These are phyloP conservation scores for Hygrocybe punicea DNA, from an alignment of 768 basidiomycete species.

Conservation along the genomic window DNA sequence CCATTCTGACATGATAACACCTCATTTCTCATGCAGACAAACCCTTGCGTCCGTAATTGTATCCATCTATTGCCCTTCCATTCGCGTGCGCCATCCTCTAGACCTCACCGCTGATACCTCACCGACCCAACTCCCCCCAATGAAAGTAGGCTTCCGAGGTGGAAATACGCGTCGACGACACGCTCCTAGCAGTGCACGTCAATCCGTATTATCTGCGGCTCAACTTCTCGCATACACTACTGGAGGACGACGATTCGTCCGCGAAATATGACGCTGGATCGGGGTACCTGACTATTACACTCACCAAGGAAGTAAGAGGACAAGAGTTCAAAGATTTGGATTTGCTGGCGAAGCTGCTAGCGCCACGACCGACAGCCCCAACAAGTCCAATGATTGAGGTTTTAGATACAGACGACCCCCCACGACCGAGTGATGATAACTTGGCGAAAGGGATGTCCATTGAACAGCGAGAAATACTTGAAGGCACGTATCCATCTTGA, in stretches of 20 bases:
- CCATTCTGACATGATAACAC: conserved; percentile 61
- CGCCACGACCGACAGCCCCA: conserved; percentile 49
- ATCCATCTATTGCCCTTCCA: conserved; percentile 65
- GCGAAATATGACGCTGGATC: conserved; percentile 73
- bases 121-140: conserved; percentile 7
- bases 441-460: conserved; percentile 50
- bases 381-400: conserved; percentile 56
- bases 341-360: conserved; percentile 71
- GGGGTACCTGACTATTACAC: conserved; percentile 72
- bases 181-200: conserved; percentile 67
- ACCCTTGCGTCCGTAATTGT: conserved; percentile 52
- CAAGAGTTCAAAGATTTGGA: conserved; percentile 76
- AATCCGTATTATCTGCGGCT: conserved; percentile 84
- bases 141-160: conserved; percentile 72
- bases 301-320: conserved; percentile 65
- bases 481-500: conserved; percentile 40
- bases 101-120: conserved; percentile 5
- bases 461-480: conserved; percentile 54
- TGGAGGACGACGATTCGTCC: conserved; percentile 67
- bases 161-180: conserved; percentile 72
- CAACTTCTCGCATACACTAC: conserved; percentile 61
- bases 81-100: conserved; percentile 49
- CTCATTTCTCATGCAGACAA: conserved; percentile 68
- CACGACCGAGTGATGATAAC: conserved; percentile 30
- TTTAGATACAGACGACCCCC: conserved; percentile 28